phyloP scores from a whole-genome alignment of 2,329 filamentous ascomycete species.

The Alternaria arbusti region DNA sequence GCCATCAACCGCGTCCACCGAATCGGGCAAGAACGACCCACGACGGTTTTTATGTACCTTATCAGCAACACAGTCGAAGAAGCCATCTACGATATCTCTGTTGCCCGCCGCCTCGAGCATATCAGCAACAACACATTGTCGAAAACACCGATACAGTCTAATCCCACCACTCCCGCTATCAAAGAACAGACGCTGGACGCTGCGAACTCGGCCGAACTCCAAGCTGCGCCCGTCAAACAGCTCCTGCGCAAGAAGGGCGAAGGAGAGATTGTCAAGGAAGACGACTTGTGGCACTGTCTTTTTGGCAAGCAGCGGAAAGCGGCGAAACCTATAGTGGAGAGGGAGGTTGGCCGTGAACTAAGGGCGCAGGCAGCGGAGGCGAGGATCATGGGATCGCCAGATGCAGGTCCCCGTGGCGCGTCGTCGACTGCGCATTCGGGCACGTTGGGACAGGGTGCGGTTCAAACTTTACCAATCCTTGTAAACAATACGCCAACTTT shows the following conservation, averaged over 20 bases:
- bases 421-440: neutral
- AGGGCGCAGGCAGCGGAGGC: constrained; percentile 62
- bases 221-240: constrained; percentile 72
- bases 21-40: constrained; percentile 86
- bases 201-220: constrained; percentile 83
- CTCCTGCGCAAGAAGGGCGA: constrained; percentile 74
- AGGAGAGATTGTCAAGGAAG: constrained; percentile 79
- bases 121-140: constrained; percentile 58
- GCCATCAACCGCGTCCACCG: constrained; percentile 94
- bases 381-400: neutral
- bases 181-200: constrained; percentile 73
- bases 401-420: neutral
- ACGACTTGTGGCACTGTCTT: constrained; percentile 87
- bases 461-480: neutral
- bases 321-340: constrained; percentile 49
- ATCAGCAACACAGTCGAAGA: constrained; percentile 91
- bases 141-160: constrained; percentile 10
- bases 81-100: constrained; percentile 86
- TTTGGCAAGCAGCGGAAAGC: constrained; percentile 65
- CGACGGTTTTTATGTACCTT: constrained; percentile 94
- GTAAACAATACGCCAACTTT: neutral
- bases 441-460: neutral
- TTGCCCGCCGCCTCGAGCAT: constrained; percentile 78
- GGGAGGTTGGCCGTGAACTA: constrained; percentile 58
- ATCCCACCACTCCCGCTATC: constrained; percentile 43